These are phyloP conservation scores for Cyanodermella asteris DNA, from an alignment of 2,329 filamentous ascomycete genomes.

Conservation along the genomic window DNA sequence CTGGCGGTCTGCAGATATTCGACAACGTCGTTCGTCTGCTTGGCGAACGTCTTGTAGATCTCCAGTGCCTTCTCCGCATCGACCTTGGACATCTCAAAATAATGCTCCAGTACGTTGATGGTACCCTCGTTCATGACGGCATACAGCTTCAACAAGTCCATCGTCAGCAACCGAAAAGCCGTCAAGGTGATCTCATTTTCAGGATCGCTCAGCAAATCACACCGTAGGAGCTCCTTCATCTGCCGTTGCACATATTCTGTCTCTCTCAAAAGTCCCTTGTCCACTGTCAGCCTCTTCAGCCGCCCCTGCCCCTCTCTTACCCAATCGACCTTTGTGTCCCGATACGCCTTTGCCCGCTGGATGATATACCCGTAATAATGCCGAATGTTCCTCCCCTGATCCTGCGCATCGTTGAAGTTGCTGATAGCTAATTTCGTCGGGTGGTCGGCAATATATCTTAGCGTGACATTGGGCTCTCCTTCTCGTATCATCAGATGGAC, in stretches of 20 bases:
- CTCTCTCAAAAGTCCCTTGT: slow-evolving; percentile 80
- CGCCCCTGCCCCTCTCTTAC: slow-evolving; percentile 63
- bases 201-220: slow-evolving; percentile 67
- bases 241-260: slow-evolving; percentile 80
- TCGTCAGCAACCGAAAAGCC: slow-evolving; percentile 73
- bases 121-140: slow-evolving; percentile 91
- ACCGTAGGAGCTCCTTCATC: slow-evolving; percentile 65
- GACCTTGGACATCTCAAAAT: slow-evolving; percentile 91
- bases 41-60: slow-evolving; percentile 81
- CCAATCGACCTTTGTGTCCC: slow-evolving; percentile 72
- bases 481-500: slow-evolving; percentile 95
- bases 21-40: slow-evolving; percentile 81
- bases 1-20: slow-evolving; percentile 71
- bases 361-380: slow-evolving; percentile 76
- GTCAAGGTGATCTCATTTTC: slow-evolving; percentile 95
- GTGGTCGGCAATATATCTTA: slow-evolving; percentile 64
- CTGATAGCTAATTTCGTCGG: slow-evolving; percentile 70
- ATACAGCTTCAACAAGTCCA: slow-evolving; percentile 76
- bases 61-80: slow-evolving; percentile 81
- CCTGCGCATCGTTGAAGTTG: slow-evolving; percentile 82
- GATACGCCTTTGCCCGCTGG: slow-evolving; percentile 60
- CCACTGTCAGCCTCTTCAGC: slow-evolving; percentile 66
- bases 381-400: slow-evolving; percentile 82
- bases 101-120: slow-evolving; percentile 90
- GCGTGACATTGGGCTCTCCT: slow-evolving; percentile 69